Conservation (phyloP, 2,329 filamentous ascomycete species). For the Pseudocercospora pini-densiflorae region DNA sequence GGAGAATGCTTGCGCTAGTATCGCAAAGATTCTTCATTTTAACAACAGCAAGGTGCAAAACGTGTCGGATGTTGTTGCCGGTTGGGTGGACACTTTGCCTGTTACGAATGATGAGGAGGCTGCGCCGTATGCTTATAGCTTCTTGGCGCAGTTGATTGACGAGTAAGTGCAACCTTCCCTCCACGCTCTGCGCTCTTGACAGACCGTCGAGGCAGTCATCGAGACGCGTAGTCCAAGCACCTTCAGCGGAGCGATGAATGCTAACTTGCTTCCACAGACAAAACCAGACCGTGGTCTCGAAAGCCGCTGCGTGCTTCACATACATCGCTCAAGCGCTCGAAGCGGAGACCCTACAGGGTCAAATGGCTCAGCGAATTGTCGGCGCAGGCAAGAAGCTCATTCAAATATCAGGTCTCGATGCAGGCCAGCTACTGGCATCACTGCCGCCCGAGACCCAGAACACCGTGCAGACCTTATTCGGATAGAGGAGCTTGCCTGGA, state of each 20-base stretch:
- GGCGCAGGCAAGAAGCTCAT: constrained; percentile 78
- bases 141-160: constrained; percentile 87
- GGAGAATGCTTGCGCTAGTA: constrained; percentile 94
- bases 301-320: constrained; percentile 81
- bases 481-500: constrained; percentile 28
- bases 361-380: constrained; percentile 78
- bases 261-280: constrained; percentile 61
- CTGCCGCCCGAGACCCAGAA: constrained; percentile 81
- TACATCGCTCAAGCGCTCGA: constrained; percentile 88
- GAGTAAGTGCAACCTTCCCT: constrained; percentile 68
- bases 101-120: constrained; percentile 96
- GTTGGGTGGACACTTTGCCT: constrained; percentile 90
- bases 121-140: constrained; percentile 92
- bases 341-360: constrained; percentile 84
- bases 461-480: constrained; percentile 48
- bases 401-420: constrained; percentile 73
- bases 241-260: neutral
- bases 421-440: constrained; percentile 73
- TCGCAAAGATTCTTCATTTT: constrained; percentile 95
- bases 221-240: no score
- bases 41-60: constrained; percentile 78
- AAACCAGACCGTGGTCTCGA: constrained; percentile 78
- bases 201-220: no score
- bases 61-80: constrained; percentile 73
- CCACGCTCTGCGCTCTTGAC: neutral